Conservation (phyloP, 1,139 yeast species). For the Scheffersomyces stambukii region DNA sequence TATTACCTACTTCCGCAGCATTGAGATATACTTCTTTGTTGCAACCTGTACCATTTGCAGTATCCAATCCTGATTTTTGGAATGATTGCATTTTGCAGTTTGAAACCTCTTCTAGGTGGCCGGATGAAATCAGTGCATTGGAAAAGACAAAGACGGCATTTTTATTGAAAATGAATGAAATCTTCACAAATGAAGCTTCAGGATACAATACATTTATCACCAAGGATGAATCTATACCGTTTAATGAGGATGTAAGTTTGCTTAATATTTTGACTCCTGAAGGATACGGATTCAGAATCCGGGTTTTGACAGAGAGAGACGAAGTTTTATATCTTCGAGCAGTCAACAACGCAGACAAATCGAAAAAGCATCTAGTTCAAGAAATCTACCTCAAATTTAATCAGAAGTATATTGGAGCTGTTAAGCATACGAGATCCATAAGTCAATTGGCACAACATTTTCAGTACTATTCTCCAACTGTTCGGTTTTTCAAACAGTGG, state of each 20-base stretch:
- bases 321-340: conserved; percentile 70
- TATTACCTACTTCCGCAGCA: conserved; percentile 69
- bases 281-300: conserved; percentile 76
- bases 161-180: conserved; percentile 65
- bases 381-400: conserved; percentile 61
- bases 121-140: conserved; percentile 79
- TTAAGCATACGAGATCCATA: conserved; percentile 80
- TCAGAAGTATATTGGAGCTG: conserved; percentile 61
- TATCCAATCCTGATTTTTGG: conserved; percentile 73
- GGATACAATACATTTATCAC: conserved; percentile 54
- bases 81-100: conserved; percentile 80
- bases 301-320: conserved; percentile 79
- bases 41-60: conserved; percentile 81
- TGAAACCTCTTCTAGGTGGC: conserved; percentile 92
- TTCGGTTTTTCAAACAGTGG: conserved; percentile 85
- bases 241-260: conserved; percentile 53
- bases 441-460: conserved; percentile 67
- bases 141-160: conserved; percentile 92
- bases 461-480: conserved; percentile 75
- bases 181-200: conserved; percentile 42
- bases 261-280: conserved; percentile 75
- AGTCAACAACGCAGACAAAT: conserved; percentile 56
- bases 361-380: conserved; percentile 57
- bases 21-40: conserved; percentile 70
- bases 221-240: conserved; percentile 65